Conservation (phyloP, 1,284 basidiomycete species). For the Ustilago shanxiensis region DNA sequence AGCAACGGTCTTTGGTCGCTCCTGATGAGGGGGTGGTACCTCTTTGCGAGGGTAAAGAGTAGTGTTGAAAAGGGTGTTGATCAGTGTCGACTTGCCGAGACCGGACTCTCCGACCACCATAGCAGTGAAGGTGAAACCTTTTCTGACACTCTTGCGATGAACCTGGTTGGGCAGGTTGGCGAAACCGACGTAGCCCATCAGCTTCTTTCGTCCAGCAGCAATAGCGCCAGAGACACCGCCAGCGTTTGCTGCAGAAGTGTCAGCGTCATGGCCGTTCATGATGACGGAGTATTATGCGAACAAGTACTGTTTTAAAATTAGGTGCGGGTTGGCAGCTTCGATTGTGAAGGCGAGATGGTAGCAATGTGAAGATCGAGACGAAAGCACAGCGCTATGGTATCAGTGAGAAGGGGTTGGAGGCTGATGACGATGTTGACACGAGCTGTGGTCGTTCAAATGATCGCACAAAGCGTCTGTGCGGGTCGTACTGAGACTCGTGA, state of each 20-base stretch:
- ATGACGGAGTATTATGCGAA: neutral
- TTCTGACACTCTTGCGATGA: conserved; percentile 65
- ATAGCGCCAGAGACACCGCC: conserved; percentile 14
- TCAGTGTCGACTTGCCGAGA: conserved; percentile 69
- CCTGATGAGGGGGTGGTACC: conserved; percentile 62
- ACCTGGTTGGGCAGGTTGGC: conserved; percentile 69
- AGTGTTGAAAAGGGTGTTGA: conserved; percentile 70
- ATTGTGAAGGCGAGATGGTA: neutral
- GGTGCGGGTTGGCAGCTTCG: neutral
- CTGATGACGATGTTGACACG: conserved; percentile 5
- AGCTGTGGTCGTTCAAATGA: neutral
- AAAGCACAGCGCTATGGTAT: too few relatives aligned
- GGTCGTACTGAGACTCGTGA: neutral
- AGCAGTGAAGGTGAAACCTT: conserved; percentile 67
- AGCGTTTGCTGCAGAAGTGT: conserved; percentile 21
- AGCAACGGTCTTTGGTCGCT: conserved; percentile 67
- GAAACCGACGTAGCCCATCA: conserved; percentile 69
- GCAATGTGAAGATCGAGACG: too few relatives aligned
- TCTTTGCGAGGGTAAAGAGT: conserved; percentile 68
- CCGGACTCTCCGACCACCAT: conserved; percentile 70
- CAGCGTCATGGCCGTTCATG: conserved; percentile 39
- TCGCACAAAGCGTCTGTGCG: conserved; percentile 8
- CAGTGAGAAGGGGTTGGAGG: neutral
- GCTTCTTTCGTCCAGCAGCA: conserved; percentile 53
- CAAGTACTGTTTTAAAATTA: neutral